Conservation (phyloP, 371 early-diverging fungal species). For the Entomophthora muscae region DNA sequence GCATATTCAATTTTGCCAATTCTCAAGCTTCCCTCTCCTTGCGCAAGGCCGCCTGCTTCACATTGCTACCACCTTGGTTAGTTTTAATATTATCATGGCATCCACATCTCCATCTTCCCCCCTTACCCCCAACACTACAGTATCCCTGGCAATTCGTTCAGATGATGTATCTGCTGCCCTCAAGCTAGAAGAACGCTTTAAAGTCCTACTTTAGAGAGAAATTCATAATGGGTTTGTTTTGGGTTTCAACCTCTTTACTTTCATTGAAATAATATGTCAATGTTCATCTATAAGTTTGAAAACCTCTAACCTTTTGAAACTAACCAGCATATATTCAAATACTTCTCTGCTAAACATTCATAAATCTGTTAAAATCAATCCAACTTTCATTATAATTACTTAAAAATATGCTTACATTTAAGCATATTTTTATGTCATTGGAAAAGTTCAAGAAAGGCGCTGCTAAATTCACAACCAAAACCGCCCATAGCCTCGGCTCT, state of each 20-base stretch:
- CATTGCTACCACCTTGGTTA: not conserved
- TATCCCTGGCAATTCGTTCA: not conserved
- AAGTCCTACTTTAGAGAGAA: not conserved
- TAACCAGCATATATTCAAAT: too few species aligned
- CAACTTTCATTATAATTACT: too few species aligned
- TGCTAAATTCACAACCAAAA: too few species aligned
- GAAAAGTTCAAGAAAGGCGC: too few species aligned
- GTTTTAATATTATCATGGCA: not conserved
- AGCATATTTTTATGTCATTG: too few species aligned
- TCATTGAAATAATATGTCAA: not conserved
- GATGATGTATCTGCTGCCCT: not conserved
- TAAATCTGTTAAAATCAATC: too few species aligned
- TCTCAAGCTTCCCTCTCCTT: not conserved
- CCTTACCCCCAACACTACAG: not conserved
- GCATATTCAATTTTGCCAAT: not conserved
- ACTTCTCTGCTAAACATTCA: too few species aligned
- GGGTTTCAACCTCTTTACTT: not conserved
- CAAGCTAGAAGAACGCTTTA: not conserved
- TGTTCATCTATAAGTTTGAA: not conserved
- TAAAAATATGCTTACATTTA: too few species aligned
- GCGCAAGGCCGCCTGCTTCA: not conserved
- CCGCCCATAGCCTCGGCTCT: too few species aligned
- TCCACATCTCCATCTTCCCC: not conserved
- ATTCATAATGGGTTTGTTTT: not conserved
- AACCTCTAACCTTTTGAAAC: not conserved